Conservation (phyloP, 495 filamentous ascomycete species). For the Achaetomiella virescens region DNA sequence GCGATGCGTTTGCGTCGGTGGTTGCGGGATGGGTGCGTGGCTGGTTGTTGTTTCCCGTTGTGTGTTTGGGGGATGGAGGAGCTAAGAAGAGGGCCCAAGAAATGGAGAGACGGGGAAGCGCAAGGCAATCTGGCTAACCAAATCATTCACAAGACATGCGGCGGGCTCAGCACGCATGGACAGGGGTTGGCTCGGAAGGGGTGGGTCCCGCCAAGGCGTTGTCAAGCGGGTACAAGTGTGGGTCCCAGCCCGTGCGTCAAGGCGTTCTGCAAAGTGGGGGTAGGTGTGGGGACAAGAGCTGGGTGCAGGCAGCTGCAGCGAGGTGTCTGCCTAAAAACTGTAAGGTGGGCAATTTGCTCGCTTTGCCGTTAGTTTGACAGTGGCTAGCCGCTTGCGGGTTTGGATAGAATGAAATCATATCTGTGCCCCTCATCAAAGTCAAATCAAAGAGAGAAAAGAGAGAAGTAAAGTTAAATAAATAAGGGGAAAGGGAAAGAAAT, state of each 20-base stretch:
- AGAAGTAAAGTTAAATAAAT: no score
- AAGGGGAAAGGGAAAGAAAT: no score
- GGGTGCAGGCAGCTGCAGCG: neutral
- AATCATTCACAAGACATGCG: conserved; percentile 14
- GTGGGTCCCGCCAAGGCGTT: no score
- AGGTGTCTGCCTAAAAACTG: conserved; percentile 6
- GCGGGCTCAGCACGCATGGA: conserved; percentile 12
- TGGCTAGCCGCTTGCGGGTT: no score
- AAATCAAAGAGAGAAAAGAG: no score
- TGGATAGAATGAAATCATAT: no score
- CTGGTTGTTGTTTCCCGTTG: neutral
- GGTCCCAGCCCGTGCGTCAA: conserved; percentile 7
- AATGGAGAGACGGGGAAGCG: conserved; percentile 16
- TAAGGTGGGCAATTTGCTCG: neutral
- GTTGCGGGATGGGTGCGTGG: neutral
- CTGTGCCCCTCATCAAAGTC: no score
- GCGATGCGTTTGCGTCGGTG: neutral
- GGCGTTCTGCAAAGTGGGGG: conserved; percentile 18
- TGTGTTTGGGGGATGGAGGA: neutral
- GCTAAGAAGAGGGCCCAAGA: conserved; percentile 11
- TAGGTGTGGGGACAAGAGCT: conserved; percentile 7
- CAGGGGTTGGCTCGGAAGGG: neutral
- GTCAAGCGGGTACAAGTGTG: conserved; percentile 4
- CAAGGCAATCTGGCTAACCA: conserved; percentile 14
- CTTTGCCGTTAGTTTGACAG: no score